Evolutionary conservation across 2,329 filamentous ascomycete genomes (phyloP), one percentile per base, ranked within the genome.

Genomic region (Xylariales sp.): DNA sequence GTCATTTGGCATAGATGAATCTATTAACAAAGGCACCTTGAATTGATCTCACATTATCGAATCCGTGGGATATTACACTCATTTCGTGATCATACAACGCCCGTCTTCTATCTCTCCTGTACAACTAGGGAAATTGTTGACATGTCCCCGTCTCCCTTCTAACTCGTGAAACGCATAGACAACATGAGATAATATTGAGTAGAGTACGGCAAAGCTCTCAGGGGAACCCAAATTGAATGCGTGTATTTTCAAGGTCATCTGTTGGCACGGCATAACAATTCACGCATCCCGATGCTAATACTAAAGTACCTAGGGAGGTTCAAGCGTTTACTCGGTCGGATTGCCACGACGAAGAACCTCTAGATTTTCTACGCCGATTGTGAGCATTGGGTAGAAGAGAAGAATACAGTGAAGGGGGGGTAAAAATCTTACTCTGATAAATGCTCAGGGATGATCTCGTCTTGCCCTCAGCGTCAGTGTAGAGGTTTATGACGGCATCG

Each of bases 401-500:
- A 12, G 14, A 3, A 36, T 49, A 23, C 14, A 28, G 8, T 3
- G 16, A 3, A 48, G 5, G 5, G 16, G 8, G 28, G 28, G 28
- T 4, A 5, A 8, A 30, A 39, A 4, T 58, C 92, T 77, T 89
- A 97, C 95, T 90, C 83, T 97, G 93, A 58, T 91, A 80, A 75
- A 98, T 84, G 80, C 84, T 94, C 76, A 97, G 79, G 57, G 82
- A 77, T 62, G 81, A 87, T 73, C 84, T 85, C 74, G 83, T 87
- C 80, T 90, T 90, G 78, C 93, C 93, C 54, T 96, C 91, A 65
- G 83, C 78, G 73, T 91, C 90, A 73, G 91, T 87, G 78, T 89
- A 95, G 52, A 80, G 83, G 73, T 82, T 85, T 82, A 95, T 89
- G 72, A 82, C 83, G 69, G 91, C 91, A 69, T 97, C 93, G 52